Base-by-base conservation (phyloP, 2,329 filamentous ascomycete genomes). In the Pseudodiploospora longispora region DNA sequence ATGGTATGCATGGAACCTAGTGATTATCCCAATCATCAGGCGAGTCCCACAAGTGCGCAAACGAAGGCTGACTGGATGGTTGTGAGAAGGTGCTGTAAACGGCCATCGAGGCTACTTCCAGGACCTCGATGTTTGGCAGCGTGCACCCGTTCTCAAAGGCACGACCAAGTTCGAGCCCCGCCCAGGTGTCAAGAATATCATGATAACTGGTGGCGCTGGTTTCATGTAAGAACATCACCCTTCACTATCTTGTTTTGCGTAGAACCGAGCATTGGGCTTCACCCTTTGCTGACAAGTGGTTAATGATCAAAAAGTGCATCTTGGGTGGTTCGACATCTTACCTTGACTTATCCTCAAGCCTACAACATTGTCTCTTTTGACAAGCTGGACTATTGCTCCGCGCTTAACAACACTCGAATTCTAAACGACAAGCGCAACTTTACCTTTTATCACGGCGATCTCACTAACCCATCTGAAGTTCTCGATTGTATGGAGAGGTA, bases 351-450 rank as follows among this genome's bases (percentile, higher is more conserved):
- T 58, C 76, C 83, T 3, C 61, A 81, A 35, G 72, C 78, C 50
- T 93, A 93, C 72, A 86, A 85, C 57, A 78, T 91, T 50, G 72
- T 91, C 41, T 90, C 83, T 31, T 88, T 90, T 57, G 87, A 93
- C 67, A 91, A 90, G 65, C 73, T 91, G 47, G 86, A 91, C 61
- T 88, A 89, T 66, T 89, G 85, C 66, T 76, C 86, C 6, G 85
- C 85, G 6, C 70, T 88, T 53, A 87, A 89, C 69, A 93, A 91
- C 64, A 87, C 85, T 4, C 74, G 81, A 37, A 72, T 76, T 41
- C 74, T 91, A 40, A 76, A 84, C 55, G 72, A 75, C 50, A 75
- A 74, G 53, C 70, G 74, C 43, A 91, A 90, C 64, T 93, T 90
- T 62, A 76, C 73, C 30, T 91, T 91, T 61, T 84, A 87, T 62